A percentile compares a stretch with the other conserved stretches of the same genome.
These are phyloP conservation scores for Sequoiadendron giganteum DNA, from an alignment of 75 land plant genomes.

Conservation along the genomic window DNA sequence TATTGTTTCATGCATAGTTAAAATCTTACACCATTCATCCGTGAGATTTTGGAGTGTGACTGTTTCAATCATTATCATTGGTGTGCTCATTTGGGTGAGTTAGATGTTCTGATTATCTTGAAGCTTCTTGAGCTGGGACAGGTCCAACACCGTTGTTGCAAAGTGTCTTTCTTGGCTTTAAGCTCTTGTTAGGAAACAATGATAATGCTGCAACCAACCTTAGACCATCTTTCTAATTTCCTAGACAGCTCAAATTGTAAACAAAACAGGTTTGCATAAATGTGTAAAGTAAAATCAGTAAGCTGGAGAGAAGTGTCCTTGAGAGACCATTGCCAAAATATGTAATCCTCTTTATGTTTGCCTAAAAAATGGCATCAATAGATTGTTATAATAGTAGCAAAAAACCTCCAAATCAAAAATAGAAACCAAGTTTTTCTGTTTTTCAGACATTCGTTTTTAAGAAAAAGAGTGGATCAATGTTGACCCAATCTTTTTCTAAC, in stretches of 20 bases:
- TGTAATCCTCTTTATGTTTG: too few species aligned
- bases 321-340: too few species aligned
- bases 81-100: background rate
- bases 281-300: background rate
- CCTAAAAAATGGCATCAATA: too few species aligned
- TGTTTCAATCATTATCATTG: background rate
- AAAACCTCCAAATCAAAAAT: too few species aligned
- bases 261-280: background rate
- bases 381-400: too few species aligned
- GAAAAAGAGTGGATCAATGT: too few species aligned
- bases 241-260: background rate
- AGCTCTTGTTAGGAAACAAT: background rate
- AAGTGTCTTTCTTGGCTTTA: background rate
- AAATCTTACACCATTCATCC: background rate
- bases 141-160: background rate
- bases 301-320: background rate
- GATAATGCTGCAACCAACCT: background rate
- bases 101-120: background rate
- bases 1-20: background rate
- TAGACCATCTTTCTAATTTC: background rate
- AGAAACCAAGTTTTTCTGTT: too few species aligned
- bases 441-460: too few species aligned
- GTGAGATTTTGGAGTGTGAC: background rate
- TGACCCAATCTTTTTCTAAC: too few species aligned
- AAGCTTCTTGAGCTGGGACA: background rate